Percentiles rank a stretch among this genome's conserved stretches.
Evolutionary conservation across 805 yeast genomes (phyloP).

Genomic region (Groenewaldozyma salmanticensis): DNA sequence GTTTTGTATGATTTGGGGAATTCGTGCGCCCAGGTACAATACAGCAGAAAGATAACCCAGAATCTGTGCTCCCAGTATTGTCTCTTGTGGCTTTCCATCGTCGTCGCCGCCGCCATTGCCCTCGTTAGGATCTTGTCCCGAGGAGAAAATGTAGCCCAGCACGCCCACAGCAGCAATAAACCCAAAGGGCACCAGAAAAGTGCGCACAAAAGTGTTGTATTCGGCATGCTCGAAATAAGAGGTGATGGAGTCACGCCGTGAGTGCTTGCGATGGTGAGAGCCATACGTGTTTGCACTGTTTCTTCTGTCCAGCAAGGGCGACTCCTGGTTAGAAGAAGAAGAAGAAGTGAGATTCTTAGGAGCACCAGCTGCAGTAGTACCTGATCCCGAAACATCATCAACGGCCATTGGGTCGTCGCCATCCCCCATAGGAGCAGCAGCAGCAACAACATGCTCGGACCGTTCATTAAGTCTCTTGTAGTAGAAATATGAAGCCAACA

Average conservation of each 20-base stretch:
- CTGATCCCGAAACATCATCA: too few species aligned
- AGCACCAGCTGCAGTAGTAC: conserved; percentile 17
- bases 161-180: conserved; percentile 56
- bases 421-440: conserved; percentile 10
- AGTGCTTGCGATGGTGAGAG: conserved; percentile 10
- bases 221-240: conserved; percentile 24
- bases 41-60: conserved; percentile 63
- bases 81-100: conserved; percentile 14
- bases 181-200: conserved; percentile 47
- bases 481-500: conserved; percentile 49
- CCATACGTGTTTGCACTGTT: conserved; percentile 2
- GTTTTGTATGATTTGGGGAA: conserved; percentile 84
- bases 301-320: conserved; percentile 2
- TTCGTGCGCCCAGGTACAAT: conserved; percentile 60
- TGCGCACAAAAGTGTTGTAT: conserved; percentile 10
- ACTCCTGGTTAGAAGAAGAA: neutral
- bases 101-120: conserved; percentile 17
- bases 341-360: conserved; percentile 10
- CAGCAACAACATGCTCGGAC: conserved; percentile 2
- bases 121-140: conserved; percentile 11
- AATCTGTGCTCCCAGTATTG: conserved; percentile 46
- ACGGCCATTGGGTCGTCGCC: conserved; percentile 17
- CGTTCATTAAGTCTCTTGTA: conserved; percentile 27
- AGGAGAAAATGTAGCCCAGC: conserved; percentile 47
- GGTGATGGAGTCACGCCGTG: conserved; percentile 41